phyloP scores from a whole-genome alignment of 257 asterid genomes.

The Eustoma russellianum region DNA sequence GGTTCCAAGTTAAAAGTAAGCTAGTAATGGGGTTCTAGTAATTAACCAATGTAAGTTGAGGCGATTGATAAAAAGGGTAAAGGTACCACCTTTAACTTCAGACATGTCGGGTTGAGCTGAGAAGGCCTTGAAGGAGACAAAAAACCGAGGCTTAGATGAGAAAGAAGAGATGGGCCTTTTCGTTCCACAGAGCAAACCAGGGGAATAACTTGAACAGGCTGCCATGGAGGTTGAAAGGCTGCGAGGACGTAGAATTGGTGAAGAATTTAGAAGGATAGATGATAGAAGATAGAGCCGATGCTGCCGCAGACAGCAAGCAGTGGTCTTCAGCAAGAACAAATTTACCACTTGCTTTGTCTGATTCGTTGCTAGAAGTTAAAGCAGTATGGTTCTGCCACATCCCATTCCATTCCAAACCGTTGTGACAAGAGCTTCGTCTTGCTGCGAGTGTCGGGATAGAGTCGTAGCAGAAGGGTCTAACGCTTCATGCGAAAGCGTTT shows the following conservation, averaged over 20 bases:
- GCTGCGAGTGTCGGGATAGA: neutral
- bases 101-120: conserved; percentile 42
- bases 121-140: conserved; percentile 36
- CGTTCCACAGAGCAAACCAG: conserved; percentile 15
- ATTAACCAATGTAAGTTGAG: no score
- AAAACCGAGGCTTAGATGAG: conserved; percentile 19
- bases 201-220: conserved; percentile 42
- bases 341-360: conserved; percentile 26
- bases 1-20: no score
- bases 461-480: neutral
- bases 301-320: conserved; percentile 24
- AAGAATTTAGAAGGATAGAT: conserved; percentile 21
- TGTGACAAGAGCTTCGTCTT: neutral
- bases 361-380: neutral
- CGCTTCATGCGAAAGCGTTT: no score
- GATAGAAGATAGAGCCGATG: conserved; percentile 11
- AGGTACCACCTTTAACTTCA: conserved; percentile 35
- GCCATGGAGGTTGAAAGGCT: conserved; percentile 35
- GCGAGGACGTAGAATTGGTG: conserved; percentile 11
- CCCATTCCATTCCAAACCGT: neutral
- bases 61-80: neutral
- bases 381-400: conserved; percentile 6
- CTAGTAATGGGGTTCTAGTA: no score
- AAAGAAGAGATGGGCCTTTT: conserved; percentile 23
- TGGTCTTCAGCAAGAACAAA: conserved; percentile 23